Evolutionary conservation across 495 filamentous ascomycete genomes (phyloP), one percentile per base, ranked within the genome.

Genomic region (Melanomma pulvis-pyrius): DNA sequence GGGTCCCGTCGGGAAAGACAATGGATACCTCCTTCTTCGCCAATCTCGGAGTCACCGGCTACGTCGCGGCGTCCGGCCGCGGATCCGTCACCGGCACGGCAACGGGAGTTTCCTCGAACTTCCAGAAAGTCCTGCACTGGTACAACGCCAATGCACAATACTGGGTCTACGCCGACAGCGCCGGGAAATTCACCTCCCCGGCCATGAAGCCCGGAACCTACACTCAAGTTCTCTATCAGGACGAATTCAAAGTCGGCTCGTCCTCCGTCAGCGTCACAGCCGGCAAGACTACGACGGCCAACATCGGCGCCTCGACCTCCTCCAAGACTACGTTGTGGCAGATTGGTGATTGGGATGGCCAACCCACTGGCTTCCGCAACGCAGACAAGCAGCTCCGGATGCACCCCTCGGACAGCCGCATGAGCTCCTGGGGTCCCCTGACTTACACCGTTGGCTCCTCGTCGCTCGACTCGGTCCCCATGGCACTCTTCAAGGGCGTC

Each of bases 201-300:
- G 75, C 81, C 22, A 89, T 90, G 87, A 88, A 88, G 70, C 80
- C 85, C 0, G 87, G 87, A 5, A 84, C 83, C 0, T 90, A 89
- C 74, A 85, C 83, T 1, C 88, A 88, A 84, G 81, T 84, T 4
- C 79, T 89, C 24, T 90, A 89, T 73, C 84, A 87, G 60, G 84
- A 80, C 58, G 87, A 90, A 68, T 84, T 80, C 74, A 77, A 79
- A 26, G 83, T 87, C 3, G 84, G 83, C 11, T 79, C 77, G 0
- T 75, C 76, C 0, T 79, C 79, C 0, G 82, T 88, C 6, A 81
- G 76, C 0, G 84, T 89, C 15, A 78, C 74, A 0, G 84, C 86
- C 0, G 86, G 84, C 1, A 73, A 76, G 24, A 83, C 82, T 1
- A 81, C 79, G 0, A 82, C 76, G 2, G 79, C 81, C 51, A 80